Base-by-base conservation (phyloP, 2,329 filamentous ascomycete genomes). In the Seiridium cupressi region DNA sequence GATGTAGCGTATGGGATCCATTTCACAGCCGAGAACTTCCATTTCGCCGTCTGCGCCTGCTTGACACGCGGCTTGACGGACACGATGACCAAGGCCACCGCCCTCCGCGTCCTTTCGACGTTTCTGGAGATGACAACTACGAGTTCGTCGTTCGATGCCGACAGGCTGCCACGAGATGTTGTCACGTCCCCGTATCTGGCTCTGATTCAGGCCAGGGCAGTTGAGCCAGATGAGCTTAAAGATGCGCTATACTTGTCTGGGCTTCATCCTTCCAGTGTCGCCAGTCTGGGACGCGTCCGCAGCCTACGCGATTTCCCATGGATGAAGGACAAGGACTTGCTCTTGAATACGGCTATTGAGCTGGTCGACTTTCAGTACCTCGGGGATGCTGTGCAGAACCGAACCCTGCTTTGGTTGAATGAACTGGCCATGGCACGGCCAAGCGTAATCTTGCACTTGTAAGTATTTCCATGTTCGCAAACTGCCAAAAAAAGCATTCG, bases 1-100 rank as follows among this genome's bases (percentile, higher is more conserved):
- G 88, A 90, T 63, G 85, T 88, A 35, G 81, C 83, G 5, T 89
- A 89, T 63, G 87, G 86, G 5, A 82, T 90, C 44, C 84, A 86
- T 63, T 90, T 90, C 67, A 84, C 79, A 38, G 70, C 75, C 5
- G 85, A 89, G 13, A 87, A 82, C 61, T 90, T 90, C 69, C 87
- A 90, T 67, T 87, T 86, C 64, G 87, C 88, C 0, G 81, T 89
- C 1, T 88, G 84, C 65, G 86, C 86, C 13, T 87, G 84, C 63
- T 75, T 90, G 3, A 82, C 86, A 3, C 82, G 88, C 47, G 88
- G 87, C 1, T 77, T 90, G 11, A 86, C 85, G 0, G 87, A 89
- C 63, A 82, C 83, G 1, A 77, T 81, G 44, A 90, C 87, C 7
- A 84, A 84, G 65, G 70, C 79, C 9, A 83, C 82, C 11, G 81